Evolutionary conservation across 2,329 filamentous ascomycete genomes (phyloP), one percentile per base, ranked within the genome.

Genomic region (Eurotiales sp.): DNA sequence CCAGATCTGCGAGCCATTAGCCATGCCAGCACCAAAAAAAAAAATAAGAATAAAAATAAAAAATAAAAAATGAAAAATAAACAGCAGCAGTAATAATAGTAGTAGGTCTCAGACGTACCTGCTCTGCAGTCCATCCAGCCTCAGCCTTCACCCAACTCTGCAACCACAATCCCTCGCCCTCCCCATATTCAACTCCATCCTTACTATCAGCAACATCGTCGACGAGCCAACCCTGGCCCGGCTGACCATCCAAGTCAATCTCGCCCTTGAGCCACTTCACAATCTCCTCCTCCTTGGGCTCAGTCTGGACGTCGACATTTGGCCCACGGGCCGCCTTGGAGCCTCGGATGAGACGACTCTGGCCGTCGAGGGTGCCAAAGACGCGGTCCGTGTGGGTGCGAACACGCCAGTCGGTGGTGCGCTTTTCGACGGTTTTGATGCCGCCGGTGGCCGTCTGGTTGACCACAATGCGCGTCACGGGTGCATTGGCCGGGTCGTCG

Each of bases 341-440:
- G 10, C 60, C 64, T 15, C 65, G 64, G 53, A 81, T 58, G 65
- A 78, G 83, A 41, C 74, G 70, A 39, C 78, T 81, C 54, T 76
- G 77, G 52, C 86, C 88, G 46, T 75, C 74, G 56, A 93, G 79
- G 50, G 72, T 73, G 53, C 90, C 90, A 67, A 95, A 96, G 58
- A 95, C 80, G 77, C 84, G 85, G 75, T 96, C 90, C 21, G 73
- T 74, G 74, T 91, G 88, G 56, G 81, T 79, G 59, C 86, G 84
- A 50, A 71, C 77, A 21, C 70, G 66, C 72, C 78, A 83, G 64
- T 86, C 77, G 2, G 86, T 68, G 1, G 64, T 70, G 43, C 85
- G 79, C 7, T 70, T 62, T 65, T 88, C 85, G 15, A 72, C 71
- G 15, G 78, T 90, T 63, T 81, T 81, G 56, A 95, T 75, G 50